Evolutionary conservation across 2,329 filamentous ascomycete genomes (phyloP), one percentile per base, ranked within the genome.

Genomic region (Talaromyces rugulosus): DNA sequence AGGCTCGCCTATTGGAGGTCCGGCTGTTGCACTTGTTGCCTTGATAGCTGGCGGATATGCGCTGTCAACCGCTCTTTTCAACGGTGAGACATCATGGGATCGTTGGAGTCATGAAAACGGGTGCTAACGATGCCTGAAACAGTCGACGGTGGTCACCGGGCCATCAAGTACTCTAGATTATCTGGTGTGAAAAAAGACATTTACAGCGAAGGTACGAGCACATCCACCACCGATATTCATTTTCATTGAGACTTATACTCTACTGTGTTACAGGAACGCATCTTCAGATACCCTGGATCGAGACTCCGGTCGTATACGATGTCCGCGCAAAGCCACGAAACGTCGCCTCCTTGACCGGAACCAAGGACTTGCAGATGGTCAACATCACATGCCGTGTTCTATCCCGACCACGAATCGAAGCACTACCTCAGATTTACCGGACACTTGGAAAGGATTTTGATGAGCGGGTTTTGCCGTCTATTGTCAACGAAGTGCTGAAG

Each of bases 381-480:
- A 99, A 99, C 86, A 98, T 99, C 76, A 99, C 94, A 74, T 99
- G 95, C 80, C 94, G 95, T 91, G 95, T 99, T 63, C 90, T 99
- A 59, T 97, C 94, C 63, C 85, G 92, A 70, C 95, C 95, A 61
- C 87, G 92, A 62, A 82, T 99, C 72, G 87, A 91, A 67, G 90
- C 93, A 34, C 87, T 99, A 50, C 95, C 95, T 18, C 92, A 96
- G 80, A 99, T 99, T 73, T 99, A 98, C 85, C 86, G 95, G 68
- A 99, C 95, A 1, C 85, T 99, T 40, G 95, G 95, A 60, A 89
- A 88, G 61, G 95, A 99, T 80, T 99, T 98, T 75, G 95, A 99
- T 72, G 95, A 99, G 86, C 85, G 95, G 64, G 92, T 99, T 50
- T 83, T 99, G 66, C 95, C 95, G 6, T 97, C 93, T 12, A 99